Base-by-base conservation (phyloP, 140 eudicot genomes). In the Cichorium intybus region DNA sequence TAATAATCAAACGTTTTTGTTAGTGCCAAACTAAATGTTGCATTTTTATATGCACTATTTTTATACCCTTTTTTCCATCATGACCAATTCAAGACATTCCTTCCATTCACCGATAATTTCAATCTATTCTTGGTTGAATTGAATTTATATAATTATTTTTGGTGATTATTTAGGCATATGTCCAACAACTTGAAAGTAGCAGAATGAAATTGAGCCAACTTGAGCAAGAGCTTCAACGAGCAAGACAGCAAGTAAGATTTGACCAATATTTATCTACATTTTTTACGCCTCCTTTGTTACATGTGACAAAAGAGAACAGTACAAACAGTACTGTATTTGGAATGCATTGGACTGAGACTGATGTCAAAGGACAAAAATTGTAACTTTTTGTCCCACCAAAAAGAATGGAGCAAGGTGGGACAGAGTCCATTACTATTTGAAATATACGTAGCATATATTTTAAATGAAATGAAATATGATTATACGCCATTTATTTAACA, bases 141-240 rank as follows among this genome's bases (percentile, higher is more conserved):
- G 52, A 60, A 31, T 7, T 68, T 28, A 41, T 69, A 14, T 50
- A 34, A 5, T 28, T 11, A 21, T 45, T 35, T 54, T 58, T 5
- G 53, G 43, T 53, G 50, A 56, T 56, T 21, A 33, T 69, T 11
- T 51, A 88, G 96, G 96, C 96, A n/a, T 88, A 88, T 56, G 96
- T 88, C 26, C 96, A 88, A 62, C 96, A 85, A 81, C 82, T 88
- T 16, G 96, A 88, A 74, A 85, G 85, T 81, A 88, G 96, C 66
- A 82, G 95, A 75, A 77, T 88, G 87, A 85, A 88, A 76, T 74
- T 88, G 72, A 82, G 95, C 57, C 95, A 85, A 71, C 95, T 88
- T 34, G 96, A 88, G 56, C 90, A 85, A 63, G 96, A 88, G 82
- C 95, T 88, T 53, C 96, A 88, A 57, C 81, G 95, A 77, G 96